Conservation (phyloP, 148 eudicot genomes). For the Vaccinium vitisidaea region DNA sequence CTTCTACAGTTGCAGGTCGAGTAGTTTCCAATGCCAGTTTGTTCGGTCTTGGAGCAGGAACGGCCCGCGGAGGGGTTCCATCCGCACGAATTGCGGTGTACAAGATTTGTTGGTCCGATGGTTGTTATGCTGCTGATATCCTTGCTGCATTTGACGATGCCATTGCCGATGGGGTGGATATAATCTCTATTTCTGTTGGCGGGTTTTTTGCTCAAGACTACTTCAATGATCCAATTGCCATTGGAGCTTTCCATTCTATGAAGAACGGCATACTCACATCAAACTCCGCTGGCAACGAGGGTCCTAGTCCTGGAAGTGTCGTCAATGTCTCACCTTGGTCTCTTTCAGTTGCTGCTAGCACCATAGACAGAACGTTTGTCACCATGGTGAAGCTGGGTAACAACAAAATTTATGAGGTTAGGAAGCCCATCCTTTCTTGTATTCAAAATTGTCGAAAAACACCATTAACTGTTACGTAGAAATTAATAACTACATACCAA, state of each 20-base stretch:
- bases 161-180: conserved; percentile 58
- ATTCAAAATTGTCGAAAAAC: neutral
- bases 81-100: conserved; percentile 48
- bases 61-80: conserved; percentile 49
- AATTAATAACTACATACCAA: too few species aligned
- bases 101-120: conserved; percentile 43
- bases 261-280: conserved; percentile 48
- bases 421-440: neutral
- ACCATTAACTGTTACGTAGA: too few species aligned
- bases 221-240: conserved; percentile 40
- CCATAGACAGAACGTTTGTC: neutral
- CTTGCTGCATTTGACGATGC: conserved; percentile 63
- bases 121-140: conserved; percentile 35
- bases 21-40: conserved; percentile 32
- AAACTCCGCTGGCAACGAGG: conserved; percentile 46
- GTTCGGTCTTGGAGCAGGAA: conserved; percentile 37
- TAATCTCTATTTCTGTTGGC: conserved; percentile 49
- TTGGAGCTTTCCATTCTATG: conserved; percentile 56
- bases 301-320: conserved; percentile 27
- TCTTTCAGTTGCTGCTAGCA: conserved; percentile 4
- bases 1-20: conserved; percentile 48
- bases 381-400: neutral
- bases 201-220: conserved; percentile 2
- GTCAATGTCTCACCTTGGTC: conserved; percentile 21
- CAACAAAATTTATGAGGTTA: neutral